Evolutionary conservation across 768 basidiomycete genomes (phyloP).

Genomic region (Tephrocybe sp.): DNA sequence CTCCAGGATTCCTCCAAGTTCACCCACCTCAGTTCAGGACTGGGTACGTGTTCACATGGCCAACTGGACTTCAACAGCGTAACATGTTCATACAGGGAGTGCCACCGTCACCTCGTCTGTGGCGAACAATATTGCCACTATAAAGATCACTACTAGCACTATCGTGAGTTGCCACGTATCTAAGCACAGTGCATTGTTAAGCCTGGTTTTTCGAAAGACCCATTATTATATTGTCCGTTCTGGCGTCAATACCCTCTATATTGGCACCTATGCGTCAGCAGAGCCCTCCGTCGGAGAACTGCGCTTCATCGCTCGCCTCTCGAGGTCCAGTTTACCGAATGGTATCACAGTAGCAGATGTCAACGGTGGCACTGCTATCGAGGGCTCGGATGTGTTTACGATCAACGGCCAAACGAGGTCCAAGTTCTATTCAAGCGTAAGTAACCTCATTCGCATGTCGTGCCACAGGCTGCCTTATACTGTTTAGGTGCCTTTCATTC

Average conservation of each 20-base stretch:
- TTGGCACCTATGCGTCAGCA: conserved; percentile 44
- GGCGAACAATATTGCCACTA: conserved; percentile 36
- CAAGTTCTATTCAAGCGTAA: conserved; percentile 47
- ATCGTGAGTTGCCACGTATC: conserved; percentile 28
- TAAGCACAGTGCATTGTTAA: background rate
- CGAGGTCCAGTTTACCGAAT: conserved; percentile 37
- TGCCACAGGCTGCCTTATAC: background rate
- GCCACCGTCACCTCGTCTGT: conserved; percentile 40
- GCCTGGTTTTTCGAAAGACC: conserved; percentile 25
- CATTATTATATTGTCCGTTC: conserved; percentile 46
- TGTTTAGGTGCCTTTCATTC: conserved; percentile 41
- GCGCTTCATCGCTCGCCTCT: conserved; percentile 46
- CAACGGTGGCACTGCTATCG: conserved; percentile 41
- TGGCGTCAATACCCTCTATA: conserved; percentile 43
- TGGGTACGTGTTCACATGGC: conserved; percentile 27
- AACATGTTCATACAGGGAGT: conserved; percentile 25
- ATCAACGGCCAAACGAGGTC: conserved; percentile 45
- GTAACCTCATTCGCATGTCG: conserved; percentile 4
- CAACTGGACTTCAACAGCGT: background rate
- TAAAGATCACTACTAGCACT: conserved; percentile 43
- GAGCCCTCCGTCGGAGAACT: conserved; percentile 47
- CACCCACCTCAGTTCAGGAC: conserved; percentile 45
- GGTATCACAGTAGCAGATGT: conserved; percentile 38
- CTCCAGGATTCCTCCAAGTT: conserved; percentile 43
- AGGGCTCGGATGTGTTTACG: conserved; percentile 45